Evolutionary conservation across 306 rosid genomes (phyloP), one percentile per base, ranked within the genome.

Genomic region (Rosa chinensis): DNA sequence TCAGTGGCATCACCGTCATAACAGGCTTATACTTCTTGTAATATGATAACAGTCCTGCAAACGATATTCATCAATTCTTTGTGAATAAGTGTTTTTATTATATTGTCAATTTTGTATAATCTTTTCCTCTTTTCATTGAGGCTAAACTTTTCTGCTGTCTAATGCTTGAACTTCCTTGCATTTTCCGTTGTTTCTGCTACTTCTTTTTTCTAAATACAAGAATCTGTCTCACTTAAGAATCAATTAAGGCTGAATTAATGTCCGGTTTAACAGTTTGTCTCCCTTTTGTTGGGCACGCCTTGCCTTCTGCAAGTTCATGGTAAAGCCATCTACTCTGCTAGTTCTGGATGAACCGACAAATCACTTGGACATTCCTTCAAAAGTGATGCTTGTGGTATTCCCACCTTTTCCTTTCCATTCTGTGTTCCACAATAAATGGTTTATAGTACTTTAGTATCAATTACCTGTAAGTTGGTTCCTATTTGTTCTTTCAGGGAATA

Each of bases 281-380:
- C 20, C 68, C 82, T 84, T 85, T 87, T 85, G 69, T 70, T 58
- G 91, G 99, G 99, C 99, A 28, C 96, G 98, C 43, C 94, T 95
- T 81, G 98, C 99, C 8, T 95, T 95, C 70, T 95, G 98, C 89
- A 95, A 89, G 80, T 95, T 95, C 89, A 95, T 95, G 99, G 99
- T 92, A 79, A 95, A 85, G 78, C 99, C 99, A 43, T 95, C 99
- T 25, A 92, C 92, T 66, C 72, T 92, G 82, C 89, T 95, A 82
- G 94, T 95, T 61, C 79, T 95, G 86, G 99, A 95, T 78, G 99
- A 95, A 85, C 98, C 99, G 28, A 95, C 99, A 72, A 95, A 95
- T 87, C 99, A 95, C 90, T 86, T 95, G 92, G 99, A 95, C 82
- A 92, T 95, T 87, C 99, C 99, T 80, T 89, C 99, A 52, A 95